Percentiles rank a stretch among this genome's conserved stretches.
These are phyloP conservation scores for Myochromella boudieri DNA, from an alignment of 768 basidiomycete species.

Conservation along the genomic window DNA sequence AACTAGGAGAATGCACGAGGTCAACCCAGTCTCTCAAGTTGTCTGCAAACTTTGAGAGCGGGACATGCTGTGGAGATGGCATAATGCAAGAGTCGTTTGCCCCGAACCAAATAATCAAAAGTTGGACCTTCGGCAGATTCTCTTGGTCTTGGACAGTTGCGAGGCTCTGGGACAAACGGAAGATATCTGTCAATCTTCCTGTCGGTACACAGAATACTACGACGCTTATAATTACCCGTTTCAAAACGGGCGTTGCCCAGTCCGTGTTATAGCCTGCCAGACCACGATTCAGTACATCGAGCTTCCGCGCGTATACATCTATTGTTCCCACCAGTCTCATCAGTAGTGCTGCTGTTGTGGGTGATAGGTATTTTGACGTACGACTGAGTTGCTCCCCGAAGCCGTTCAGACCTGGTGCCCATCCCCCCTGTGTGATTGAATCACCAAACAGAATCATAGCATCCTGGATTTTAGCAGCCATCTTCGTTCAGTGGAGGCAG, in stretches of 20 bases:
- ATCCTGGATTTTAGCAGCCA: constrained; percentile 63
- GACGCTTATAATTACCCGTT: constrained; percentile 54
- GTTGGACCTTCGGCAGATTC: constrained; percentile 56
- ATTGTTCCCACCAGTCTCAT: background rate
- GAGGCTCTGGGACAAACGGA: constrained; percentile 52
- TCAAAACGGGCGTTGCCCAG: constrained; percentile 80
- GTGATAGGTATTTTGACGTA: constrained; percentile 30
- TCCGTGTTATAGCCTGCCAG: constrained; percentile 83
- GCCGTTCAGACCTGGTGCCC: constrained; percentile 51
- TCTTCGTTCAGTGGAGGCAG: constrained; percentile 21
- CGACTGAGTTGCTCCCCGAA: constrained; percentile 69
- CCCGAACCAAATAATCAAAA: constrained; percentile 90
- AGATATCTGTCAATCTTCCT: background rate
- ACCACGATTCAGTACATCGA: constrained; percentile 88
- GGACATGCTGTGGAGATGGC: constrained; percentile 73
- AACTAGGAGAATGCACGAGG: constrained; percentile 60
- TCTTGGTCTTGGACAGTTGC: constrained; percentile 48
- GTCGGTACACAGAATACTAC: background rate
- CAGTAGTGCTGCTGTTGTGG: background rate
- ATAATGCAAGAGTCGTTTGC: constrained; percentile 81
- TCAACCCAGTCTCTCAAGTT: constrained; percentile 67
- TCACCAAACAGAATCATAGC: constrained; percentile 78
- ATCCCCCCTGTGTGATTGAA: constrained; percentile 74
- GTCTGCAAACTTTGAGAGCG: constrained; percentile 57
- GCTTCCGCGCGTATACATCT: constrained; percentile 78